Percentiles rank a stretch among this genome's conserved stretches.
These are phyloP conservation scores for Luffa acutangula DNA, from an alignment of 306 rosid genomes.

Conservation along the genomic window DNA sequence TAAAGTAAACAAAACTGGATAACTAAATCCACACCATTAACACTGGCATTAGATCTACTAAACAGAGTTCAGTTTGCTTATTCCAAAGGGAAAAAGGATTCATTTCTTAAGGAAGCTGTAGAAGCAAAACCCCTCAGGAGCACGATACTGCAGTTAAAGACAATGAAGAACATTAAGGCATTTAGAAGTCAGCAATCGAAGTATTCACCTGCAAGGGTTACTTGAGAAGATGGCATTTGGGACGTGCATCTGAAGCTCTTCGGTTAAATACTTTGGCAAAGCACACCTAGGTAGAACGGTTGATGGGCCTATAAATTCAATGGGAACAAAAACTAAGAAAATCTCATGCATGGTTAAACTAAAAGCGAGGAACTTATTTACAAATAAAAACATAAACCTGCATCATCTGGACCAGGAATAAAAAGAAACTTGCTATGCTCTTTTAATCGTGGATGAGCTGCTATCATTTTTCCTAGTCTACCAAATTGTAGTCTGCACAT, in stretches of 20 bases:
- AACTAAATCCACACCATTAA: neutral
- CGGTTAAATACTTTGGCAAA: conserved; percentile 69
- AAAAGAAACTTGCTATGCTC: conserved; percentile 70
- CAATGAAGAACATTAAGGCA: neutral
- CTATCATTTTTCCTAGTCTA: conserved; percentile 69
- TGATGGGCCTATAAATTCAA: conserved; percentile 53
- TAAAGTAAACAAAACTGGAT: neutral
- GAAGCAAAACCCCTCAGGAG: neutral
- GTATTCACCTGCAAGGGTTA: conserved; percentile 80
- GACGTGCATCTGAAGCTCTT: conserved; percentile 65
- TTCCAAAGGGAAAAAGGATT: neutral
- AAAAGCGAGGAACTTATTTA: conserved; percentile 3
- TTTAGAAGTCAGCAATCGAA: conserved; percentile 9
- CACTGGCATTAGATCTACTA: neutral
- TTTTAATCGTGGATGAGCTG: conserved; percentile 51
- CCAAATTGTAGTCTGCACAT: conserved; percentile 68
- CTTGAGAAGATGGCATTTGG: conserved; percentile 83
- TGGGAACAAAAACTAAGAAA: neutral
- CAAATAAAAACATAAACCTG: conserved; percentile 41
- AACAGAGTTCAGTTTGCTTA: neutral
- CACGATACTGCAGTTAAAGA: neutral
- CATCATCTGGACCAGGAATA: conserved; percentile 93
- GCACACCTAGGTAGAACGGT: conserved; percentile 65
- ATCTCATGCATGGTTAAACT: neutral
- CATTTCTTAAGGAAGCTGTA: neutral